These are phyloP conservation scores for Solanum gandarillasii DNA, from an alignment of 257 asterid species.

Conservation along the genomic window DNA sequence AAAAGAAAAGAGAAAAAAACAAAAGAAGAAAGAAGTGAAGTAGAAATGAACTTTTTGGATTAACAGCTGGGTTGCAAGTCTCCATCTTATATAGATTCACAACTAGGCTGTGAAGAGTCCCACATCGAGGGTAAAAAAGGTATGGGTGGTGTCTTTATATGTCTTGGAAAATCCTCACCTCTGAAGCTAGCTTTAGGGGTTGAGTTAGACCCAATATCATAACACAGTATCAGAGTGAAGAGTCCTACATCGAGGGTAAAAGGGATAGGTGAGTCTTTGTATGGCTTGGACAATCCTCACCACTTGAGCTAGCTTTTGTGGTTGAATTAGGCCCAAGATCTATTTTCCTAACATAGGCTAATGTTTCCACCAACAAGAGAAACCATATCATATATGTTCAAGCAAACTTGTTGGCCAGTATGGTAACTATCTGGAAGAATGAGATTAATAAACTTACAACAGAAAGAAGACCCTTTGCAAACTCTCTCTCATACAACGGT, in stretches of 20 bases:
- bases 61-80: background rate
- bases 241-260: background rate
- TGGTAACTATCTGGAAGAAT: background rate
- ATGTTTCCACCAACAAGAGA: background rate
- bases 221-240: background rate
- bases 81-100: background rate
- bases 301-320: background rate
- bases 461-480: conserved; percentile 67
- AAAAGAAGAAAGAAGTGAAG: background rate
- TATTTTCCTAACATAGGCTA: background rate
- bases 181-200: background rate
- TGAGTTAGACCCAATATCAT: background rate
- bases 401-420: background rate
- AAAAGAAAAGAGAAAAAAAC: background rate
- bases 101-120: background rate
- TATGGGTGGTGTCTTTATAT: background rate
- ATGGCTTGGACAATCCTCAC: background rate
- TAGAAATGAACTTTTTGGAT: background rate
- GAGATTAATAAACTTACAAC: conserved; percentile 35
- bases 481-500: conserved; percentile 64
- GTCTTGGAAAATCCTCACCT: background rate
- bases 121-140: background rate
- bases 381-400: background rate
- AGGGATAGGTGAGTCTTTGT: background rate
- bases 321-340: background rate